Conservation (phyloP, 352 stramenopile species). For the Phytophthora sansomeana region DNA sequence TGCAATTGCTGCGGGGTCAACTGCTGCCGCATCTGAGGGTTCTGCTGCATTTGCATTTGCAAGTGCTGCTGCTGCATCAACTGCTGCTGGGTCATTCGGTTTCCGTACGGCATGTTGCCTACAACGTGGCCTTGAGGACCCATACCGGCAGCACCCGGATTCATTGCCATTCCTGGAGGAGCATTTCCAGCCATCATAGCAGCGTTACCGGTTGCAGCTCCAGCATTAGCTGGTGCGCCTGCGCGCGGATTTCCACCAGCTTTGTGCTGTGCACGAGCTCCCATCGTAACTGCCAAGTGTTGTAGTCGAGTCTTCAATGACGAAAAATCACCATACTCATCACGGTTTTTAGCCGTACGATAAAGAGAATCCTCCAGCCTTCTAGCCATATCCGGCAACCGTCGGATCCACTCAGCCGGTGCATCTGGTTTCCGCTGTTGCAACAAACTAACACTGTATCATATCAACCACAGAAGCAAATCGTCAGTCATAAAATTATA, state of each 20-base stretch:
- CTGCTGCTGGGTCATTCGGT: conserved; percentile 85
- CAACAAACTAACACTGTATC: conserved; percentile 92
- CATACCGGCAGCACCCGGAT: conserved; percentile 60
- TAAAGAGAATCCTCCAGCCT: conserved; percentile 98
- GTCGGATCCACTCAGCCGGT: conserved; percentile 96
- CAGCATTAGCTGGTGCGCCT: conserved; percentile 40
- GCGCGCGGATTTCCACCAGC: conserved; percentile 55
- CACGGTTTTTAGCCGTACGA: conserved; percentile 90
- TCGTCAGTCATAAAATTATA: background rate
- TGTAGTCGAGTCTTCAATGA: conserved; percentile 98
- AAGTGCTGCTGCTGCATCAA: conserved; percentile 79
- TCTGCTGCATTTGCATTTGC: conserved; percentile 86
- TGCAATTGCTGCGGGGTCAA: conserved; percentile 84
- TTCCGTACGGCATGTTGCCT: conserved; percentile 77
- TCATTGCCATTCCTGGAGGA: conserved; percentile 60
- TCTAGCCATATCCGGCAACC: conserved; percentile 98
- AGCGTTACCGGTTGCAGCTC: conserved; percentile 36
- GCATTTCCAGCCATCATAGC: conserved; percentile 58
- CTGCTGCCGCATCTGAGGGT: conserved; percentile 83
- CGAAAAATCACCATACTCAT: conserved; percentile 96
- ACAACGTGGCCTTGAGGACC: conserved; percentile 64
- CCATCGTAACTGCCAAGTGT: conserved; percentile 94
- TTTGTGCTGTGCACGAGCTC: conserved; percentile 84
- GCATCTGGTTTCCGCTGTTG: conserved; percentile 97
- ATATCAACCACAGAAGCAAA: conserved; percentile 14